Evolutionary conservation across 208 protist genomes (phyloP).

Genomic region (Blastocrithidia nonstop): DNA sequence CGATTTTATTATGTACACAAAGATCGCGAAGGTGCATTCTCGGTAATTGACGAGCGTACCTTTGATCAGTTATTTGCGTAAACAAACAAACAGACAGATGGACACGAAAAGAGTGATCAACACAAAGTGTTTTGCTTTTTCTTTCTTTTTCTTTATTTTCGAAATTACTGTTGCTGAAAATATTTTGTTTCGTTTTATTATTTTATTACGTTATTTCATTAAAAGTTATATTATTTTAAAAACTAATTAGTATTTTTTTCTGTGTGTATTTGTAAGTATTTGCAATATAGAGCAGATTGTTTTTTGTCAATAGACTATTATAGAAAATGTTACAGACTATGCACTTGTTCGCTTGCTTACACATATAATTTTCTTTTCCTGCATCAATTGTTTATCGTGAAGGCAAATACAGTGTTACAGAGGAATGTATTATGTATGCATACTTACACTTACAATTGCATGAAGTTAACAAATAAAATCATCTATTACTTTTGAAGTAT

Average conservation of each 20-base stretch:
- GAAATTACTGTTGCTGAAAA: too few species aligned
- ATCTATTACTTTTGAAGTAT: not conserved
- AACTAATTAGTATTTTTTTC: too few species aligned
- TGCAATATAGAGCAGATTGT: too few species aligned
- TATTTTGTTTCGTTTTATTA: too few species aligned
- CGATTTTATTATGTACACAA: constrained; percentile 84
- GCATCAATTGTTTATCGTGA: too few species aligned
- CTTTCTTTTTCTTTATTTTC: constrained; percentile 10
- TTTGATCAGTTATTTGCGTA: constrained; percentile 77
- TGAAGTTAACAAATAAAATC: not conserved
- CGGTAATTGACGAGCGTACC: constrained; percentile 74
- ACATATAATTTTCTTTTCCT: too few species aligned
- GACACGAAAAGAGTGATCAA: constrained; percentile 4
- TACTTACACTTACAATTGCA: not conserved
- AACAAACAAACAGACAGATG: constrained; percentile 2
- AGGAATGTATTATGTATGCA: not conserved
- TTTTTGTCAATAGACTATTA: too few species aligned
- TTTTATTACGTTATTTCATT: too few species aligned
- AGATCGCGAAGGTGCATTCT: constrained; percentile 80
- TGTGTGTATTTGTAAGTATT: too few species aligned
- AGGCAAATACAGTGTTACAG: not conserved
- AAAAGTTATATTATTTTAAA: too few species aligned
- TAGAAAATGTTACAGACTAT: too few species aligned
- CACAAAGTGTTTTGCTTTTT: constrained; percentile 5
- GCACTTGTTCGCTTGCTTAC: too few species aligned